Percentiles rank a stretch among this genome's conserved stretches.
Evolutionary conservation across 2,329 filamentous ascomycete species (phyloP).

Genomic region (Colletotrichum sp.): DNA sequence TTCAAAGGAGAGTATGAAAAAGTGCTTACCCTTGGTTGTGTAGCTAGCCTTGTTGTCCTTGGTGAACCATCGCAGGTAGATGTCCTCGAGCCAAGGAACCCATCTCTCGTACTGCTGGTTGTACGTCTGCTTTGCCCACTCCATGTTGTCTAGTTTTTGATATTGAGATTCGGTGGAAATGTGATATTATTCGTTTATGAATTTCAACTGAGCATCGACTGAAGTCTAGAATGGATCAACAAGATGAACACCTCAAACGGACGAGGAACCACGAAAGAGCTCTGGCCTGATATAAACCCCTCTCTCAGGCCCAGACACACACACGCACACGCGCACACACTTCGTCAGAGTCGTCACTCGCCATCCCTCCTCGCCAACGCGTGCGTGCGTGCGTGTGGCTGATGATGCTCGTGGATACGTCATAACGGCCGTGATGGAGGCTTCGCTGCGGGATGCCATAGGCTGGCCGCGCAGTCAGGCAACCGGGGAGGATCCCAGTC

Average conservation of each 20-base stretch:
- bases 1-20: neutral
- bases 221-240: conserved; percentile 3
- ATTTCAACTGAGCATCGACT: neutral
- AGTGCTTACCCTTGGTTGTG: conserved; percentile 65
- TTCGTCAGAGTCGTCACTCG: conserved; percentile 16
- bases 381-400: conserved; percentile 13
- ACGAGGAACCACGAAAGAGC: neutral
- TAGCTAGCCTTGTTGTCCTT: conserved; percentile 81
- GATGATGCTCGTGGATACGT: conserved; percentile 16
- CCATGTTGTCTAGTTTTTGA: conserved; percentile 35
- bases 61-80: conserved; percentile 75
- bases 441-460: conserved; percentile 12
- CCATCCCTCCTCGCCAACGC: neutral
- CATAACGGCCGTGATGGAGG: conserved; percentile 19
- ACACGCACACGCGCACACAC: neutral
- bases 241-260: conserved; percentile 1
- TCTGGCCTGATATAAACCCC: conserved; percentile 8
- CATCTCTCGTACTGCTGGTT: conserved; percentile 76
- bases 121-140: conserved; percentile 69
- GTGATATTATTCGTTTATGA: neutral
- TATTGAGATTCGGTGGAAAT: neutral
- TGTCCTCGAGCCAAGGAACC: conserved; percentile 79
- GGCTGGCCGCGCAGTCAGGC: conserved; percentile 1
- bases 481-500: conserved; percentile 4
- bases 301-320: neutral